phyloP scores from a whole-genome alignment of 352 stramenopile genomes.

The Globisporangium viniferum region DNA sequence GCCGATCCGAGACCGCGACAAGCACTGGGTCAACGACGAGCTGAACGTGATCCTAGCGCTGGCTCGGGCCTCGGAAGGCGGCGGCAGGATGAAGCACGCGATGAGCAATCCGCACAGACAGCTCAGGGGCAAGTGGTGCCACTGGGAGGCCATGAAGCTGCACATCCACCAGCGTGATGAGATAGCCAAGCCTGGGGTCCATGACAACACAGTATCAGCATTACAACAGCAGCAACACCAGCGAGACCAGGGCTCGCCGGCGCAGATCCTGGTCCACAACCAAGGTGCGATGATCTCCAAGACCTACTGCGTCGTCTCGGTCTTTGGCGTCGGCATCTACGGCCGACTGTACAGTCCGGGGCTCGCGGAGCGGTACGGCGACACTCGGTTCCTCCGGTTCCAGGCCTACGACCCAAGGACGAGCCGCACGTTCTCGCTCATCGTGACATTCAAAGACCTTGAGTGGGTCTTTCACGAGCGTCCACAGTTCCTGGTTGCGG shows the following conservation, averaged over 20 bases:
- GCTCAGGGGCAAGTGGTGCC: constrained; percentile 48
- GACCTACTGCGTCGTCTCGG: constrained; percentile 58
- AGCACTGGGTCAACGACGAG: constrained; percentile 53
- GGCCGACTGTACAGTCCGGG: constrained; percentile 52
- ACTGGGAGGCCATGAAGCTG: constrained; percentile 31
- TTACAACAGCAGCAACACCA: not conserved
- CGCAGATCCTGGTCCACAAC: constrained; percentile 40
- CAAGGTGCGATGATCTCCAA: constrained; percentile 53
- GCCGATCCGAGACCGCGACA: constrained; percentile 55
- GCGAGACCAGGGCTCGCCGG: constrained; percentile 10
- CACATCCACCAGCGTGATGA: constrained; percentile 19
- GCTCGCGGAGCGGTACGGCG: constrained; percentile 28
- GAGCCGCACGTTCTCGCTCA: constrained; percentile 26
- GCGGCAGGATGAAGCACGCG: constrained; percentile 8
- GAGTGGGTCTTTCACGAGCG: constrained; percentile 48
- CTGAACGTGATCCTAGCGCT: constrained; percentile 35
- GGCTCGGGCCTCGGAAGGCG: not conserved
- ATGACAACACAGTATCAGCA: not conserved
- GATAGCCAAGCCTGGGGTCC: not conserved
- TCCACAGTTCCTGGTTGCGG: constrained; percentile 39
- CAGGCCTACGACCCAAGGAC: constrained; percentile 53
- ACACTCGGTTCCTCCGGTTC: constrained; percentile 36
- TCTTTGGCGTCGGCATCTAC: constrained; percentile 56
- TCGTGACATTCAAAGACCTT: constrained; percentile 51
- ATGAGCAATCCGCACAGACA: constrained; percentile 39